These are phyloP conservation scores for Madurella fahalii DNA, from an alignment of 2,329 filamentous ascomycete species.

Conservation along the genomic window DNA sequence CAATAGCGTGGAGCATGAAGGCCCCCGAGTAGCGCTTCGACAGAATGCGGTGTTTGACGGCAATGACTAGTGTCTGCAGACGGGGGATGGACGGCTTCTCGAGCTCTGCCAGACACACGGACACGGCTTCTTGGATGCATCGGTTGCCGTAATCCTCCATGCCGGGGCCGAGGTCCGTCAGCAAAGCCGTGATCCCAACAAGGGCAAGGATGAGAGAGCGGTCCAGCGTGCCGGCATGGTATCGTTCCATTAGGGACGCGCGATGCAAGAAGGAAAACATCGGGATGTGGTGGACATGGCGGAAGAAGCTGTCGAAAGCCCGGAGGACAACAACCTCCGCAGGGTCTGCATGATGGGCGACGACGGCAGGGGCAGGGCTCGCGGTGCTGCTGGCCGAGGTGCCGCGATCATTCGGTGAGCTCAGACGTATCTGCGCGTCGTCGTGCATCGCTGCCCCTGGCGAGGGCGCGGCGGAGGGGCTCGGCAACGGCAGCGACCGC, in stretches of 20 bases:
- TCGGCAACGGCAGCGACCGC: constrained; percentile 29
- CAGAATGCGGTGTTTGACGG: constrained; percentile 46
- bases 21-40: constrained; percentile 43
- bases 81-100: constrained; percentile 55
- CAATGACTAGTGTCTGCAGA: constrained; percentile 44
- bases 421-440: constrained; percentile 14
- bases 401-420: constrained; percentile 27
- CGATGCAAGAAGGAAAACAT: constrained; percentile 57
- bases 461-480: constrained; percentile 14
- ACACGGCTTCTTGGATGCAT: constrained; percentile 53
- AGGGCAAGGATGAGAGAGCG: constrained; percentile 50
- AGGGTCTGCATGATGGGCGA: constrained; percentile 33
- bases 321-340: constrained; percentile 47
- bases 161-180: constrained; percentile 51
- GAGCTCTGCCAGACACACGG: constrained; percentile 49
- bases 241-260: constrained; percentile 56
- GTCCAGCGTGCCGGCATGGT: constrained; percentile 54
- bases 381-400: constrained; percentile 21
- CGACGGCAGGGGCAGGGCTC: constrained; percentile 24
- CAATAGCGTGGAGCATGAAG: constrained; percentile 45
- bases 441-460: constrained; percentile 27
- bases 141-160: constrained; percentile 49
- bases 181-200: constrained; percentile 52
- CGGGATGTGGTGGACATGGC: constrained; percentile 55
- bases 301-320: constrained; percentile 55